Evolutionary conservation across 139 green algal genomes (phyloP).

Genomic region (Auxenochlorella protothecoides): DNA sequence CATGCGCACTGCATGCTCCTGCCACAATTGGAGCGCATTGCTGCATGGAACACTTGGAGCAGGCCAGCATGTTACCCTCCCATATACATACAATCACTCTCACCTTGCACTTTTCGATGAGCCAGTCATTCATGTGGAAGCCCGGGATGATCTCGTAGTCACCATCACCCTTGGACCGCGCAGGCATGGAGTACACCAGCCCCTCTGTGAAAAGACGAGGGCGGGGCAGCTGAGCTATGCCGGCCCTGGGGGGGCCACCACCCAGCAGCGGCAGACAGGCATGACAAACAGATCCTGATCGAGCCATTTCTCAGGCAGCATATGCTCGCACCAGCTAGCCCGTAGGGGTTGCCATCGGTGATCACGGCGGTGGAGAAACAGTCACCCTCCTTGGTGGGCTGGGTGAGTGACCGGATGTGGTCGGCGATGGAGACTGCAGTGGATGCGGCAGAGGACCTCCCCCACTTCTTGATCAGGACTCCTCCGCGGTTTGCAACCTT

Average conservation of each 20-base stretch:
- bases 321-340: conserved; percentile 28
- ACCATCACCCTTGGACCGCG: conserved; percentile 68
- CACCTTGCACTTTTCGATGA: conserved; percentile 51
- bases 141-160: conserved; percentile 73
- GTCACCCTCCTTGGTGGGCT: conserved; percentile 70
- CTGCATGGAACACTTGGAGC: too few relatives aligned
- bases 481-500: conserved; percentile 69
- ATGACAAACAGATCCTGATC: too few relatives aligned
- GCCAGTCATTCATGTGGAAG: conserved; percentile 80
- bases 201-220: conserved; percentile 33
- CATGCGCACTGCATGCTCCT: too few relatives aligned
- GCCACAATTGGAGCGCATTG: too few relatives aligned
- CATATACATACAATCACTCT: neutral
- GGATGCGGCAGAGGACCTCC: conserved; percentile 73
- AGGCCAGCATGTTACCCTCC: too few relatives aligned
- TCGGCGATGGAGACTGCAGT: conserved; percentile 87
- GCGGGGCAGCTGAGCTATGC: too few relatives aligned
- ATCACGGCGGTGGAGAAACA: conserved; percentile 77
- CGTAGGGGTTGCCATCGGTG: conserved; percentile 86
- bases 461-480: conserved; percentile 93
- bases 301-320: too few relatives aligned
- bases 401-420: conserved; percentile 65
- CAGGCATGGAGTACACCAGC: conserved; percentile 82
- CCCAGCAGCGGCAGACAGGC: too few relatives aligned
- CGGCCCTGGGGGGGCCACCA: too few relatives aligned